Conservation (phyloP, 306 rosid species). For the Lathyrus sativus region DNA sequence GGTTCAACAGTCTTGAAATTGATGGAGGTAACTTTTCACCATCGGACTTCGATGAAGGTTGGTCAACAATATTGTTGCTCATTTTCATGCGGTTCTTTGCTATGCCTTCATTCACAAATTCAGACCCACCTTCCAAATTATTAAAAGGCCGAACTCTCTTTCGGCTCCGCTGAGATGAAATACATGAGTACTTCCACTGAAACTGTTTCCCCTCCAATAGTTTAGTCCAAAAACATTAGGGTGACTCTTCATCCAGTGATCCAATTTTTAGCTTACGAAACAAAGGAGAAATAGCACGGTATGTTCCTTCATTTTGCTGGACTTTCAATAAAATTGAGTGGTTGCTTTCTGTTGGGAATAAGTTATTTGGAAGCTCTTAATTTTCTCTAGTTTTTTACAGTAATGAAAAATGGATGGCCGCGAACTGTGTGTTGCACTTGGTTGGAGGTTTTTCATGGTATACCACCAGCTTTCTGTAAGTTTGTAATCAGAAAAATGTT, state of each 20-base stretch:
- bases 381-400: too few species aligned
- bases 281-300: constrained; percentile 49
- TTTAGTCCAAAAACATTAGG: constrained; percentile 68
- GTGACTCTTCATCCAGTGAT: constrained; percentile 47
- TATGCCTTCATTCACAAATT: constrained; percentile 46
- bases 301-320: constrained; percentile 64
- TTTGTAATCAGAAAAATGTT: too few species aligned
- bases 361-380: too few species aligned
- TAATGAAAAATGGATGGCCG: too few species aligned
- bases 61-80: constrained; percentile 42
- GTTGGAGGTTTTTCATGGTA: too few species aligned
- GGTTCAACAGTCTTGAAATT: too few species aligned
- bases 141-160: constrained; percentile 57
- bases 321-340: constrained; percentile 52
- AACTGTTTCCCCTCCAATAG: constrained; percentile 69
- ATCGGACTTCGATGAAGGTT: constrained; percentile 45
- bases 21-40: constrained; percentile 43
- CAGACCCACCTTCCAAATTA: constrained; percentile 41
- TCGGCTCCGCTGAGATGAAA: constrained; percentile 69
- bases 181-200: constrained; percentile 63
- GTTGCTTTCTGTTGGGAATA: too few species aligned
- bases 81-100: constrained; percentile 66
- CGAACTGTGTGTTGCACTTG: too few species aligned
- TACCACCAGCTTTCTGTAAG: too few species aligned
- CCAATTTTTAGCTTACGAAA: constrained; percentile 52